These are phyloP conservation scores for Esteya vermicola DNA, from an alignment of 2,329 filamentous ascomycete genomes.

Conservation along the genomic window DNA sequence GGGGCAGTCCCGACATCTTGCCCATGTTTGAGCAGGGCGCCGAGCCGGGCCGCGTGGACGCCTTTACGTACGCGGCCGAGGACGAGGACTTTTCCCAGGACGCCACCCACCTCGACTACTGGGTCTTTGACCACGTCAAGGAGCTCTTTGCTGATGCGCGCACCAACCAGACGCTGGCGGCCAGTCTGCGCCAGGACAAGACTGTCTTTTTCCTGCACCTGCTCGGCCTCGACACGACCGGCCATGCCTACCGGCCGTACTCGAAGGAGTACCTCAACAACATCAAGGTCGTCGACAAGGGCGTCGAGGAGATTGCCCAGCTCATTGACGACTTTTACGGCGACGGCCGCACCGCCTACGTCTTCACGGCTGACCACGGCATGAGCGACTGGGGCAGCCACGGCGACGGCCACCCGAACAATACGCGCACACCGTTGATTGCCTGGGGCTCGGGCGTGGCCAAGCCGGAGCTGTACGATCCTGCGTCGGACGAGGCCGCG, in stretches of 20 bases:
- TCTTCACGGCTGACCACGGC: slow-evolving; percentile 95
- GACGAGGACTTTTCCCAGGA: slow-evolving; percentile 82
- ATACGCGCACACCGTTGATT: slow-evolving; percentile 86
- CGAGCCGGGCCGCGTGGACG: slow-evolving; percentile 71
- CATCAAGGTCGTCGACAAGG: slow-evolving; percentile 84
- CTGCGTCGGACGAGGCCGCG: slow-evolving; percentile 26
- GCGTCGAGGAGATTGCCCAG: slow-evolving; percentile 69
- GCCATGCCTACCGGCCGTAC: slow-evolving; percentile 77
- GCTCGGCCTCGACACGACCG: slow-evolving; percentile 79
- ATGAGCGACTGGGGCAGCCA: slow-evolving; percentile 99
- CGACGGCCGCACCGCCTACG: slow-evolving; percentile 75
- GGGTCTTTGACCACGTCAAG: slow-evolving; percentile 94
- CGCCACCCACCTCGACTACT: slow-evolving; percentile 68
- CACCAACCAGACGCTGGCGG: slow-evolving; percentile 60
- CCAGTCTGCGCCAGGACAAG: slow-evolving; percentile 65
- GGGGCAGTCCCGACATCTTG: slow-evolving; percentile 94
- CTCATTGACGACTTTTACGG: slow-evolving; percentile 76
- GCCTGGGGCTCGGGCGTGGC: slow-evolving; percentile 88
- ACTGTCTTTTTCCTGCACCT: slow-evolving; percentile 91
- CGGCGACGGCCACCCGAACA: slow-evolving; percentile 93
- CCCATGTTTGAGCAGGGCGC: slow-evolving; percentile 97
- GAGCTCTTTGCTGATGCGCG: slow-evolving; percentile 69
- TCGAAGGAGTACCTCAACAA: slow-evolving; percentile 93
- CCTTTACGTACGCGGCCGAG: slow-evolving; percentile 71
- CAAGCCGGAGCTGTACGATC: slow-evolving; percentile 47